Base-by-base conservation (phyloP, 2,329 filamentous ascomycete species). In the Hirsutella rhossiliensis region DNA sequence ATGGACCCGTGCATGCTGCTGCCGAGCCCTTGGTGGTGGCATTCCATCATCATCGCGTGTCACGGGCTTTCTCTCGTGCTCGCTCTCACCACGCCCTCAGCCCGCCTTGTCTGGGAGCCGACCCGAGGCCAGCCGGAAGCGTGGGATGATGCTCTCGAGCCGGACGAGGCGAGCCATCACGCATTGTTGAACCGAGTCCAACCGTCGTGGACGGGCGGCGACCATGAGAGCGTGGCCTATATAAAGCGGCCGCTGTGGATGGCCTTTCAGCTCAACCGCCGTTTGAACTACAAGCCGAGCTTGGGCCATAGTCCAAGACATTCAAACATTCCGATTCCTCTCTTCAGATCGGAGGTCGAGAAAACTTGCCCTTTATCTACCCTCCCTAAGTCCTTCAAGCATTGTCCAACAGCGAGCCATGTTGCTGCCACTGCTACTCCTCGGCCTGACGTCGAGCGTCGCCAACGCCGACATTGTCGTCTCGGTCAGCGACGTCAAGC, bases 381-480 rank as follows among this genome's bases (percentile, higher is more conserved):
- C 27, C 19, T n/a, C 13, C 15, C 5, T 6, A 8, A 34, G 8
- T n/a, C 8, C 8, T 36, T 4, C 15, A 13, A 18, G 8, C 9
- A 11, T 17, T n/a, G 17, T 11, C 6, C 32, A 34, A 6, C 13
- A 31, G 29, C 30, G 18, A 34, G 31, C 19, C 17, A 23, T 17
- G 8, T 38, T 17, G 29, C 30, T 46, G 29, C 38, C 46, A 17
- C 23, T 55, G 5, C 47, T 51, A 1, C 41, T 45, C 40, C 46
- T 51, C 1, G 41, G 46, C 42, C 38, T 52, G 11, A 43, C 45
- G n/a, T 30, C 43, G 7, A 27, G 30, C 38, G 15, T 53, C 18
- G 50, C 47, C 17, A 42, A 43, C 9, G 56, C 51, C 39, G 52
- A 51, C 18, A 47, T 62, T 36, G 56, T 52, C 13, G 43, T 62